phyloP scores from a whole-genome alignment of 805 yeast species.

The Torulaspora indica region DNA sequence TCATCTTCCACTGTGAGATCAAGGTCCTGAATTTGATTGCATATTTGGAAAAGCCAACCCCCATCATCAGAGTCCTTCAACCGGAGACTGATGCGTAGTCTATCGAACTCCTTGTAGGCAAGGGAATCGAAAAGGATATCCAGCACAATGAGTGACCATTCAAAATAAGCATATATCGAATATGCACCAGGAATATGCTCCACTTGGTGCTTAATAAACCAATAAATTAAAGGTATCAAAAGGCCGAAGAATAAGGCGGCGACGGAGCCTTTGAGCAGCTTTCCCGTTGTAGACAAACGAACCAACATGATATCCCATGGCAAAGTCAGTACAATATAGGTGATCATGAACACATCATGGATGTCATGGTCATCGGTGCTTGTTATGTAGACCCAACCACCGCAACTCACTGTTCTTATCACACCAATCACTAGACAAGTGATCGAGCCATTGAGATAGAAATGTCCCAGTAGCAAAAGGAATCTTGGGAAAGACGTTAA shows the following conservation, averaged over 20 bases:
- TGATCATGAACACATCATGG: conserved; percentile 93
- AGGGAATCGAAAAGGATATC: conserved; percentile 85
- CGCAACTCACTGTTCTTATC: conserved; percentile 89
- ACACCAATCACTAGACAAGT: conserved; percentile 50
- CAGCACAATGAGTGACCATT: conserved; percentile 81
- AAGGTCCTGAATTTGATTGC: conserved; percentile 2
- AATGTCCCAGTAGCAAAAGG: conserved; percentile 45
- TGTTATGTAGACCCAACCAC: conserved; percentile 98
- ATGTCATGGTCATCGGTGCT: conserved; percentile 95
- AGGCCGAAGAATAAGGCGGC: conserved; percentile 63
- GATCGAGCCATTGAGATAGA: conserved; percentile 38
- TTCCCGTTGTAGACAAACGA: conserved; percentile 40
- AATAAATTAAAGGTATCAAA: conserved; percentile 76
- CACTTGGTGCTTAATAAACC: conserved; percentile 90
- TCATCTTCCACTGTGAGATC: conserved; percentile 13
- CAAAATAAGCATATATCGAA: conserved; percentile 88
- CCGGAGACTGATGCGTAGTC: conserved; percentile 44
- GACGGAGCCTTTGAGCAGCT: conserved; percentile 47
- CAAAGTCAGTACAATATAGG: conserved; percentile 78
- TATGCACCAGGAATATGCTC: conserved; percentile 89
- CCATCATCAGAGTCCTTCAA: conserved; percentile 21
- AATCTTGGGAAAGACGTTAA: conserved; percentile 92
- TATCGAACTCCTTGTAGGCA: conserved; percentile 64
- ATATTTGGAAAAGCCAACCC: conserved; percentile 18
- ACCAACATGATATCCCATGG: conserved; percentile 82